Base-by-base conservation (phyloP, 768 basidiomycete species). In the Harrya chromipes region DNA sequence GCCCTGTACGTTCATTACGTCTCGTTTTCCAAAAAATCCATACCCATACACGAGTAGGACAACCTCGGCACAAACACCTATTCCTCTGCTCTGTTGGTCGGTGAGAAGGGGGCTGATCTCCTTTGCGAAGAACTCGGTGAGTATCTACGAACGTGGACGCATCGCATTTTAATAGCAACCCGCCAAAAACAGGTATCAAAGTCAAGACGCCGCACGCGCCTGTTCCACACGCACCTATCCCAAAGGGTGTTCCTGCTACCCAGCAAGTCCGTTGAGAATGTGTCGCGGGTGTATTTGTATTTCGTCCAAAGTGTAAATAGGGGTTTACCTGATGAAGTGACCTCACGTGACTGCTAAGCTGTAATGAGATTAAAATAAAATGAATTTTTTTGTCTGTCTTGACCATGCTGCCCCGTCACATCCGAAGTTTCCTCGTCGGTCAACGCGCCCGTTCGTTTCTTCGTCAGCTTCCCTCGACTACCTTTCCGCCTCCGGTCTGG, bases 31-130 rank as follows among this genome's bases (percentile, higher is more conserved):
- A 16, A 16, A 33, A 6, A 29, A 20, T 47, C 27, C n/a, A 24
- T 21, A 26, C 44, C 54, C 40, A 53, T 33, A 36, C 19, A 11
- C 24, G 35, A 46, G n/a, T 47, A 82, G 81, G 83, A 84, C 57
- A 86, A 86, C 67, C 67, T 85, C 55, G 83, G 83, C 51, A 84
- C 84, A 37, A 84, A 84, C 73, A 85, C 83, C 6, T 85, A 85
- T 70, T 85, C 83, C 27, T 82, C 83, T 48, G 85, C 84, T 14
- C 67, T 87, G 54, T 63, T 85, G 27, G 80, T 85, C 34, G 83
- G 84, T 26, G 84, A 86, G 74, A 85, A 85, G 70, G 83, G 81
- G 27, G 83, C 82, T 13, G 70, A 74, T 55, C 63, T 87, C 37
- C 62, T 87, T 35, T 74, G 76, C 7, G 80, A 83, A 68, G 84